Evolutionary conservation across 2,329 filamentous ascomycete species (phyloP), one percentile per base, ranked within the genome.

Genomic region (Hymenoscyphus scutula): DNA sequence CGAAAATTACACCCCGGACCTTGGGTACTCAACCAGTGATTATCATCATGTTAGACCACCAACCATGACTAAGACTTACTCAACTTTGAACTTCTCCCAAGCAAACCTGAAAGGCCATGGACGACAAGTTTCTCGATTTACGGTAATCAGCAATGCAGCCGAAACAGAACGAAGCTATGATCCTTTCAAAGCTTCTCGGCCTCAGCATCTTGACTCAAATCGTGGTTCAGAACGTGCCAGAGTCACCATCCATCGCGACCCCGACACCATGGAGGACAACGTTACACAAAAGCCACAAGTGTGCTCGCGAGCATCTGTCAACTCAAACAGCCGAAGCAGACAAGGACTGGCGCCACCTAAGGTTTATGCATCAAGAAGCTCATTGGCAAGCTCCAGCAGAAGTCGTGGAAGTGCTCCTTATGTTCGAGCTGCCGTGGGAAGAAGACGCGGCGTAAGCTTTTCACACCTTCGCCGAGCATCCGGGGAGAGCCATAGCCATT

Each of bases 1-100:
- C 1, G 93, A 98, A 74, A 91, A 97, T 72, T 98, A 95, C 72
- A 89, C 89, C 63, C 87, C 88, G 32, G 84, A 90, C 25, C 79
- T 97, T 61, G 85, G 85, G n/a, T 90, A 95, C 73, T 97, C 94
- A 0, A 84, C 89, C 61, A 97, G 92, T 75, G 94, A 98, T 72
- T 95, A 96, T 70, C 94, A 97, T 71, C 92, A 96, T 71, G 83
- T 90, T 41, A 82, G 81, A 61, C 84, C 85, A 11, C 76, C 78
- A 0, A 77, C 79, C 30, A 84, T 85, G 79, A 83, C 81, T 65
- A 86, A 83, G 70, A 82, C 84, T 54, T 80, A 86, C 56, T 86
- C 85, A 0, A 88, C 86, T 0, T 81, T 84, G 65, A 79, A 87
- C 65, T 89, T 89, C 71, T 77, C 78, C 1, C 77, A 81, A 58